Evolutionary conservation across 2,329 filamentous ascomycete genomes (phyloP), one percentile per base, ranked within the genome.

Genomic region (Bipolaris victoriae): DNA sequence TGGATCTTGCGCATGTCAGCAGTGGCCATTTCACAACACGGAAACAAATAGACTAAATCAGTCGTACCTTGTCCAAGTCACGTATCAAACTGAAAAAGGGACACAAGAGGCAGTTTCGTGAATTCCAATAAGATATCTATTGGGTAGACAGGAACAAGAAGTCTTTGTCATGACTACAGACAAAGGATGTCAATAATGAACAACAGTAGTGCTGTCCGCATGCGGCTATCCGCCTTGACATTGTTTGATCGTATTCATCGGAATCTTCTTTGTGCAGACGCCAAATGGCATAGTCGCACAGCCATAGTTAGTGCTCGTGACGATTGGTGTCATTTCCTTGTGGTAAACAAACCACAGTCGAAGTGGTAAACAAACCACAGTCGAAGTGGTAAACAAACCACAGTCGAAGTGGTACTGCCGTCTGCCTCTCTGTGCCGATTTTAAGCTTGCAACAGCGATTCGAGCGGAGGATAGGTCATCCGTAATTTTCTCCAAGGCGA

Each of bases 181-280:
- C 68, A 67, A 69, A 67, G 63, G 43, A 49, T 29, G 48, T 45
- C 43, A 52, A 55, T 64, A 66, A 62, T 43, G 54, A 63, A 60
- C 55, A 63, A 51, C 46, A 55, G 52, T 57, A n/a, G 46, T 51
- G 52, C 15, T 58, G 55, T 45, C 64, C 64, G 64, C 61, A 67
- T 66, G 58, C 59, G 56, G 63, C 50, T 13, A 52, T 46, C 39
- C 55, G 56, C 44, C 52, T 49, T 16, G 7, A n/a, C 15, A 24
- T 37, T 49, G 51, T 52, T 57, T 63, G 52, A 54, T 49, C 24
- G 41, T 57, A 15, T 41, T 41, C 47, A 10, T 43, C 37, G 49
- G 35, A 44, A 39, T 55, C 41, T 59, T 61, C 61, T 67, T 67
- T 69, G 61, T 69, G 41, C 56, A 58, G 46, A 22, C 16, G 6